These are phyloP conservation scores for Cercospora zeina DNA, from an alignment of 2,329 filamentous ascomycete genomes.

Conservation along the genomic window DNA sequence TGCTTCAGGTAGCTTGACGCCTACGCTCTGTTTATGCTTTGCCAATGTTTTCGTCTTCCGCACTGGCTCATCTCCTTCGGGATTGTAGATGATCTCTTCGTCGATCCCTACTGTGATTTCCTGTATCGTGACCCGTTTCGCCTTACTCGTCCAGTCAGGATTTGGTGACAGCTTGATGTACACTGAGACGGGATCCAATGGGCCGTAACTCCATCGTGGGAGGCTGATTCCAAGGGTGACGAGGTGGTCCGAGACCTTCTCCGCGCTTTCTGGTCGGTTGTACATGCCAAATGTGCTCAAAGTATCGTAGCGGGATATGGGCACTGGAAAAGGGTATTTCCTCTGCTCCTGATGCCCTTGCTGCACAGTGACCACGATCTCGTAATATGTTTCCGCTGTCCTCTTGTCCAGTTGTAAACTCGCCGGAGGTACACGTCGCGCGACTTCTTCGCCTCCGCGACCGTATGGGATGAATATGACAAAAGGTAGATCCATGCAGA, in stretches of 20 bases:
- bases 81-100: conserved; percentile 98
- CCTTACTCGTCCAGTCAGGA: conserved; percentile 85
- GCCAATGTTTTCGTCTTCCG: conserved; percentile 85
- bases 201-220: conserved; percentile 94
- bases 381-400: conserved; percentile 96
- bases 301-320: conserved; percentile 90
- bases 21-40: conserved; percentile 78
- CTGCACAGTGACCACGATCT: conserved; percentile 92
- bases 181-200: conserved; percentile 89
- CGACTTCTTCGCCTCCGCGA: conserved; percentile 83
- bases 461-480: conserved; percentile 97
- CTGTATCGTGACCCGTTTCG: conserved; percentile 86
- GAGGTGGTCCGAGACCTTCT: conserved; percentile 82
- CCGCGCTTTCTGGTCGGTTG: conserved; percentile 87
- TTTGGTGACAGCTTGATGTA: conserved; percentile 95
- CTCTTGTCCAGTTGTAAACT: conserved; percentile 86
- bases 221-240: conserved; percentile 89
- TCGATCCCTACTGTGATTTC: conserved; percentile 93
- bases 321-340: conserved; percentile 88
- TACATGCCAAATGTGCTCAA: conserved; percentile 99
- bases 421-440: conserved; percentile 85
- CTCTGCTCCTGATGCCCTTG: conserved; percentile 84
- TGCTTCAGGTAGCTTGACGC: conserved; percentile 81
- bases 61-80: conserved; percentile 74
- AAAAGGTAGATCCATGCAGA: conserved; percentile 96